Percentiles rank a stretch among this genome's conserved stretches.
These are phyloP conservation scores for Lycium barbarum DNA, from an alignment of 257 asterid species.

Conservation along the genomic window DNA sequence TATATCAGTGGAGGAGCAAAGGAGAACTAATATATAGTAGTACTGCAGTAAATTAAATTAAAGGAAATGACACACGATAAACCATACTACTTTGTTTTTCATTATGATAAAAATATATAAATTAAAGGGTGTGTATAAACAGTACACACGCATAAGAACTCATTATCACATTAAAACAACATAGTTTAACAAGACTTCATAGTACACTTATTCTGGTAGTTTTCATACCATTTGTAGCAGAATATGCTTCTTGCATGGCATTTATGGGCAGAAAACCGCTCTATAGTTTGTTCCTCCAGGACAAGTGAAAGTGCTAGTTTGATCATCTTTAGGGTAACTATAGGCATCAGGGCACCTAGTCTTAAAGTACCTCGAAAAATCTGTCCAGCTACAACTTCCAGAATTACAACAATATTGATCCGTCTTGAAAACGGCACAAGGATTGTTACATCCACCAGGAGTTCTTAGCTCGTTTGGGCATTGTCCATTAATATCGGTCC, in stretches of 20 bases:
- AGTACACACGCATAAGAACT: neutral
- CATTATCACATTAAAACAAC: neutral
- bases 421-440: slow-evolving; percentile 32
- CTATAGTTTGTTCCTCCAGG: neutral
- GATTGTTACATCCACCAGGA: slow-evolving; percentile 34
- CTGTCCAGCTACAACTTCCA: neutral
- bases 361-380: neutral
- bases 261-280: slow-evolving; percentile 17
- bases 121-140: neutral
- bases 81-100: too few relatives aligned
- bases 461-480: slow-evolving; percentile 20
- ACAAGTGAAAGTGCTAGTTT: neutral
- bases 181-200: neutral
- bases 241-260: neutral
- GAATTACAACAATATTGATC: slow-evolving; percentile 36
- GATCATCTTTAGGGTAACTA: slow-evolving; percentile 31
- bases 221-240: neutral
- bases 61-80: too few relatives aligned
- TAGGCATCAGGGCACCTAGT: slow-evolving; percentile 32
- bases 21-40: too few relatives aligned
- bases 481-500: slow-evolving; percentile 18
- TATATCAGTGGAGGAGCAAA: too few relatives aligned
- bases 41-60: too few relatives aligned
- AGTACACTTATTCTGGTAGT: neutral
- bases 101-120: neutral